A percentile compares a stretch with the other conserved stretches of the same genome.
Conservation (phyloP, 2,329 filamentous ascomycete genomes). For the Penicillium aurantiogriseum region DNA sequence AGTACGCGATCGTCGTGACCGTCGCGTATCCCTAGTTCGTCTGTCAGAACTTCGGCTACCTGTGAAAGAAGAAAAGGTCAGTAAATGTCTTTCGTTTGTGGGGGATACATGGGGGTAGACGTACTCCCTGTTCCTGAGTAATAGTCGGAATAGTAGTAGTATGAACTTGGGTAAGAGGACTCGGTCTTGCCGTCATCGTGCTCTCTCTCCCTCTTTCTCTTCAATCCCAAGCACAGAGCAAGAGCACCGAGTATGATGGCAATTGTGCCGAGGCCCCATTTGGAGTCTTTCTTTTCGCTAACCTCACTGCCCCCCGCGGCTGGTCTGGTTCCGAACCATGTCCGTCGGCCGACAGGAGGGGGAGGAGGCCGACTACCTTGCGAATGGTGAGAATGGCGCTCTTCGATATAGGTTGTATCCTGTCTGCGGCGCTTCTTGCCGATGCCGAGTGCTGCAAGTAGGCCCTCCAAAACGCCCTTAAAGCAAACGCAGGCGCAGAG, state of each 20-base stretch:
- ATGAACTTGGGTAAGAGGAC: constrained; percentile 40
- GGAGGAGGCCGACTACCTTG: constrained; percentile 32
- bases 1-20: constrained; percentile 30
- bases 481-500: constrained; percentile 47
- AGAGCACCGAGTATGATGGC: constrained; percentile 46
- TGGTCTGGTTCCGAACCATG: constrained; percentile 45
- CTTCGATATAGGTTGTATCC: constrained; percentile 43
- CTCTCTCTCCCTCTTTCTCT: constrained; percentile 38
- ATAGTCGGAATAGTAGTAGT: constrained; percentile 44
- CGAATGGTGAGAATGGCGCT: constrained; percentile 37
- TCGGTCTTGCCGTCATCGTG: constrained; percentile 42
- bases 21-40: constrained; percentile 36
- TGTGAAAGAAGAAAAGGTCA: constrained; percentile 23
- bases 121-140: constrained; percentile 42
- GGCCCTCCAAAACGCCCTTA: constrained; percentile 39
- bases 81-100: neutral
- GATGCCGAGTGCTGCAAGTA: constrained; percentile 46
- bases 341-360: constrained; percentile 23
- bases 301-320: constrained; percentile 29
- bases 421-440: constrained; percentile 36
- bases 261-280: constrained; percentile 40
- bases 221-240: constrained; percentile 47
- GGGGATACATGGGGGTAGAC: constrained; percentile 11
- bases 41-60: constrained; percentile 47
- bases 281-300: constrained; percentile 37